These are phyloP conservation scores for Moniliophthora roreri DNA, from an alignment of 1,284 basidiomycete genomes.

Conservation along the genomic window DNA sequence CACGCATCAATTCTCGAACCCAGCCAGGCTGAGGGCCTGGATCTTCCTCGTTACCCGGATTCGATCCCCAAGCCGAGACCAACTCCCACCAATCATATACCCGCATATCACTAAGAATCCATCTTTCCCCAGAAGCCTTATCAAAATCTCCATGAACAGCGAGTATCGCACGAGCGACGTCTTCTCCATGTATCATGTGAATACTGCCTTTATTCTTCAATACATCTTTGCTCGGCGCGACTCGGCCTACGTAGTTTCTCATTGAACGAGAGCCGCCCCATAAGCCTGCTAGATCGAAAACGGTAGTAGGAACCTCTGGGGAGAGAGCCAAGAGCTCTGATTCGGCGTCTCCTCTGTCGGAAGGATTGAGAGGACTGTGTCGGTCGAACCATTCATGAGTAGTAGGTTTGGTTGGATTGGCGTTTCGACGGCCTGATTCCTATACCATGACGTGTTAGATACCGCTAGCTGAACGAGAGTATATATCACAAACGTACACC, in stretches of 20 bases:
- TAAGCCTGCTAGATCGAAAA: slow-evolving; percentile 62
- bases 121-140: slow-evolving; percentile 47
- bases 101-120: slow-evolving; percentile 57
- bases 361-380: slow-evolving; percentile 41
- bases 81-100: slow-evolving; percentile 74
- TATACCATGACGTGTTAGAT: no score
- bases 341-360: slow-evolving; percentile 50
- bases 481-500: slow-evolving; percentile 48
- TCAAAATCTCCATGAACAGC: slow-evolving; percentile 45
- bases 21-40: slow-evolving; percentile 40
- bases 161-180: slow-evolving; percentile 58
- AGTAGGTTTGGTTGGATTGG: neutral
- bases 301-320: slow-evolving; percentile 42
- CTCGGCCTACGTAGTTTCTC: slow-evolving; percentile 49
- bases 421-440: neutral
- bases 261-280: slow-evolving; percentile 55
- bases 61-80: slow-evolving; percentile 49
- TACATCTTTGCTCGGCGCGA: slow-evolving; percentile 55
- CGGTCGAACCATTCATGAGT: slow-evolving; percentile 46
- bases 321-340: slow-evolving; percentile 52
- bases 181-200: slow-evolving; percentile 59
- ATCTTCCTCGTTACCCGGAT: slow-evolving; percentile 17
- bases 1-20: slow-evolving; percentile 59
- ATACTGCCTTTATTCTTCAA: slow-evolving; percentile 52
- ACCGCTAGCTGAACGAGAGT: no score